Conservation (phyloP, 176 grass and related monocot genomes). For the Metroxylon sagu region DNA sequence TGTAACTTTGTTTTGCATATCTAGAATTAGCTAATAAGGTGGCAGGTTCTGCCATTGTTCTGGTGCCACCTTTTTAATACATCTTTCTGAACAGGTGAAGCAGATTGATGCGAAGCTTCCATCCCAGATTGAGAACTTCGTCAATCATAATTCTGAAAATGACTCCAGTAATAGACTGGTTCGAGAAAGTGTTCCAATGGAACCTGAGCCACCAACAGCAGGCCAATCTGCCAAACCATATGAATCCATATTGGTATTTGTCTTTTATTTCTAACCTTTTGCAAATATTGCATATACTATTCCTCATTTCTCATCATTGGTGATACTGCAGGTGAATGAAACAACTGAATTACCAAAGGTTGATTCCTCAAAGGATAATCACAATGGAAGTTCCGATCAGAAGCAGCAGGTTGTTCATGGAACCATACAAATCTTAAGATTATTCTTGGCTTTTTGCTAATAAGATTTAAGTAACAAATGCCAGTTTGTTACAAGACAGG, state of each 20-base stretch:
- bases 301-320: not conserved
- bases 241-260: constrained; percentile 9
- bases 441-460: not conserved
- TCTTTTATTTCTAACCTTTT: not conserved
- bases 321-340: constrained; percentile 26
- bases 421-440: not conserved
- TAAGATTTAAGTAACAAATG: constrained; percentile 19
- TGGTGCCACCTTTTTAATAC: not conserved
- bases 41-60: too few relatives aligned
- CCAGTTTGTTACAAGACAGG: constrained; percentile 28
- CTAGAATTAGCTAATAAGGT: too few relatives aligned
- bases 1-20: too few relatives aligned
- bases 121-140: constrained; percentile 5
- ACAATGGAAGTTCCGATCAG: constrained; percentile 23
- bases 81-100: constrained; percentile 39
- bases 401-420: constrained; percentile 41
- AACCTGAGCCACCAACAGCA: not conserved
- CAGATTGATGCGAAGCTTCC: constrained; percentile 21
- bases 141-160: not conserved
- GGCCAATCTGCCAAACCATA: not conserved
- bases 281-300: not conserved
- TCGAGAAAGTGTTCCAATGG: not conserved
- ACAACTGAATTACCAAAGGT: constrained; percentile 22
- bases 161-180: constrained; percentile 1
- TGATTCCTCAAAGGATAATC: constrained; percentile 16